Conservation (phyloP, 257 asterid species). For the Apocynum venetum region DNA sequence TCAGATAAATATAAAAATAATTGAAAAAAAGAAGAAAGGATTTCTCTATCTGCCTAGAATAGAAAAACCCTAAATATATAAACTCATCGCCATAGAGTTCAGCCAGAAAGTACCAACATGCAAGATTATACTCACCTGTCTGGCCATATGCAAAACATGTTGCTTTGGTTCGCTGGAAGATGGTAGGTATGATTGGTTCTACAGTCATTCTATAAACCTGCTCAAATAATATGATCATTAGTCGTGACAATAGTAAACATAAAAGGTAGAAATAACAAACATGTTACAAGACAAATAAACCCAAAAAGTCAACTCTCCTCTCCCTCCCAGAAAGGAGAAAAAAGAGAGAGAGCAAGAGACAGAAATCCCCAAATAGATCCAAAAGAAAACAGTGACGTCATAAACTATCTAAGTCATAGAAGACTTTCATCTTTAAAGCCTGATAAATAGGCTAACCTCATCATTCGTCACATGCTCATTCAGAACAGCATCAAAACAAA, state of each 20-base stretch:
- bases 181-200: conserved; percentile 92
- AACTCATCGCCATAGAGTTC: background rate
- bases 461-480: conserved; percentile 88
- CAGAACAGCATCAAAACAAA: conserved; percentile 94
- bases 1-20: background rate
- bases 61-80: background rate
- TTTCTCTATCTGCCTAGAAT: background rate
- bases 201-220: conserved; percentile 91
- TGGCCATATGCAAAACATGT: conserved; percentile 98
- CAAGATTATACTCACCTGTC: conserved; percentile 56
- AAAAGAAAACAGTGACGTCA: background rate
- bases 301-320: background rate
- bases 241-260: background rate
- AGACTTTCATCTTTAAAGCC: background rate
- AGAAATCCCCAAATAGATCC: background rate
- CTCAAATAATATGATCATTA: conserved; percentile 2
- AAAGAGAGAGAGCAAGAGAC: too few relatives aligned
- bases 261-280: background rate
- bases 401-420: background rate
- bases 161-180: conserved; percentile 95
- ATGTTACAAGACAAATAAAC: background rate
- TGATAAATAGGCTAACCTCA: conserved; percentile 53
- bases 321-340: background rate
- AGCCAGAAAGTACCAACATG: background rate
- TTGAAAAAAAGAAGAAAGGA: background rate